Percentiles rank a stretch among this genome's conserved stretches.
phyloP scores from a whole-genome alignment of 1,284 basidiomycete species.

The Malassezia sp. region DNA sequence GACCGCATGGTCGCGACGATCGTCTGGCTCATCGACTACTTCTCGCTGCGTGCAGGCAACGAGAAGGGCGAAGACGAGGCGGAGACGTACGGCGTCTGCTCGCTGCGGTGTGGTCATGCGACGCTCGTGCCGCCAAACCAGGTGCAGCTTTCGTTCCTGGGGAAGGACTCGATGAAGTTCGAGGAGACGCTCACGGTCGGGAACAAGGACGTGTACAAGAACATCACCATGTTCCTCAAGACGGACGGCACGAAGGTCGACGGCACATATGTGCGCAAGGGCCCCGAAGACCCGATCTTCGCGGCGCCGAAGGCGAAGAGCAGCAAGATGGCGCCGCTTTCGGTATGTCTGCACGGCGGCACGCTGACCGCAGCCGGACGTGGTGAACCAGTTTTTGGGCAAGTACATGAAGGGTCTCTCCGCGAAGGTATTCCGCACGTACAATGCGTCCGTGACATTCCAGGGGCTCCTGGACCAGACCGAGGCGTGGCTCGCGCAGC shows the following conservation, averaged over 20 bases:
- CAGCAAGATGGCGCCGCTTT: constrained; percentile 23
- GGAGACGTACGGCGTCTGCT: constrained; percentile 45
- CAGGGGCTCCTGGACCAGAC: constrained; percentile 44
- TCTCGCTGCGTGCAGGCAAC: constrained; percentile 45
- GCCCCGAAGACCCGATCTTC: constrained; percentile 76
- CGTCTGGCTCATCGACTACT: constrained; percentile 46
- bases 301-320: constrained; percentile 47
- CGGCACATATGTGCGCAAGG: constrained; percentile 69
- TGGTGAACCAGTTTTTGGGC: constrained; percentile 43
- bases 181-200: constrained; percentile 40
- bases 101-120: constrained; percentile 42
- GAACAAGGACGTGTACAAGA: constrained; percentile 41
- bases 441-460: constrained; percentile 46
- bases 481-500: constrained; percentile 34
- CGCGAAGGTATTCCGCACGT: constrained; percentile 47
- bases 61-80: constrained; percentile 47
- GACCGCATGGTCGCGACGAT: constrained; percentile 45
- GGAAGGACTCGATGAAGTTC: constrained; percentile 46
- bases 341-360: too few relatives aligned
- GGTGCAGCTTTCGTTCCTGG: constrained; percentile 43
- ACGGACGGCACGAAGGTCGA: constrained; percentile 34
- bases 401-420: constrained; percentile 43
- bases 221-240: constrained; percentile 41
- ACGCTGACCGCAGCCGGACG: too few relatives aligned
- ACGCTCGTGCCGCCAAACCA: constrained; percentile 33